Evolutionary conservation across 106 monocot genomes (phyloP), one percentile per base, ranked within the genome.

Genomic region (Triglochin maritima): DNA sequence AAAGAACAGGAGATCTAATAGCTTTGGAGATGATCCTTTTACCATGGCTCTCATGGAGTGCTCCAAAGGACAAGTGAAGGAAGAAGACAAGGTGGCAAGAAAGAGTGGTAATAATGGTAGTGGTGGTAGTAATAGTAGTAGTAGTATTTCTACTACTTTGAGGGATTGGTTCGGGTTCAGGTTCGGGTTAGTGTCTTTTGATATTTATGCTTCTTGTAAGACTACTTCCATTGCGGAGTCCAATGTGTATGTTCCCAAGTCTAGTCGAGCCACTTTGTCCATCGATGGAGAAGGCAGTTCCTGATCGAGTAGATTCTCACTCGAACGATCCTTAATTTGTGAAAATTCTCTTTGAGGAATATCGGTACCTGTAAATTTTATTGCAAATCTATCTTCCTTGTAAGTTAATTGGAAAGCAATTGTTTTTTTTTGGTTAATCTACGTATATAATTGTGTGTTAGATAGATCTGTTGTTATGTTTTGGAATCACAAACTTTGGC

Each of bases 151-250:
- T 29, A 29, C 29, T 29, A 29, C 29, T 29, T 15, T 57, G 56
- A 62, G 58, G 54, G 68, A 13, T 9, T 50, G 66, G 71, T 74
- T 17, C 56, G 66, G 66, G 44, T n/a, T 50, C 12, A 47, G 62
- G 44, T 13, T 79, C 17, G 69, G 77, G 9, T 42, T 71, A 29
- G 9, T 65, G 43, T 56, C 69, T 6, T 14, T 69, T 3, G 69
- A 61, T 2, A 41, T 80, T 46, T 76, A 80, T 59, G 65, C 64
- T 12, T 74, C 77, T 11, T 84, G 84, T 73, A 84, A 84, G 77
- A 64, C 73, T 13, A 59, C 62, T 7, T 65, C 84, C 12, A 80
- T 84, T 3, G 61, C 66, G 9, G 77, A 84, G 7, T 70, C 80
- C 3, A 52, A 62, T 4, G 66, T 77, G 17, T 49, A 47, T 11